Base-by-base conservation (phyloP, 306 rosid species). In the Sophora flavescens region DNA sequence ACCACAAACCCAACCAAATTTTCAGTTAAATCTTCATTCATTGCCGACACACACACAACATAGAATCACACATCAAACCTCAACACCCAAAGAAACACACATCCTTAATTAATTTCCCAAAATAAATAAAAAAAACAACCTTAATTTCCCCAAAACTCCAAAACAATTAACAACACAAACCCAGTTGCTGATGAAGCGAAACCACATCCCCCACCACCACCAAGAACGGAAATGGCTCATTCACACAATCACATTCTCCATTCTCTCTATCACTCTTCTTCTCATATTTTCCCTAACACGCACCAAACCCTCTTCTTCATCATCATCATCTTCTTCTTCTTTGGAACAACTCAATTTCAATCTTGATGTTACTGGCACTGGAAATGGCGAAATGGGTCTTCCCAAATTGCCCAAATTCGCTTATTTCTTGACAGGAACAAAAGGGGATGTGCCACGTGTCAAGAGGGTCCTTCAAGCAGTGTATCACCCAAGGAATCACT, bases 401-500 rank as follows among this genome's bases (percentile, higher is more conserved):
- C 89, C 91, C 30, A 83, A 76, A 8, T 79, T 90, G 32, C 97
- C 99, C 60, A 78, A 86, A 73, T 84, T 95, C n/a, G 97, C 99
- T 9, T 92, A 90, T 78, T 28, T 89, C 63, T 28, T 95, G 3
- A 78, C 88, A 0, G 97, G 92, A 0, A 73, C 96, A 3, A 88
- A 84, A 74, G 96, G 96, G 26, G 96, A 95, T 17, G 93, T 71
- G 3, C 48, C 83, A 5, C 83, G 81, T 64, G 45, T 95, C 68
- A 72, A 80, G 73, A 84, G 97, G 88, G 53, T 95, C 18, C 96
- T 95, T 51, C 89, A 89, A 76, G 96, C 96, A n/a, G 83, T 69
- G 48, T 89, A 92, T 44, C 97, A 95, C 74, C 97, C 96, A 4
- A 82, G 96, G 79, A 95, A 95, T 77, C 87, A 86, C 74, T 95